Percentiles rank a stretch among this genome's conserved stretches.
Evolutionary conservation across 202 grass and related monocot genomes (phyloP).

Genomic region (Panicum virgatum): DNA sequence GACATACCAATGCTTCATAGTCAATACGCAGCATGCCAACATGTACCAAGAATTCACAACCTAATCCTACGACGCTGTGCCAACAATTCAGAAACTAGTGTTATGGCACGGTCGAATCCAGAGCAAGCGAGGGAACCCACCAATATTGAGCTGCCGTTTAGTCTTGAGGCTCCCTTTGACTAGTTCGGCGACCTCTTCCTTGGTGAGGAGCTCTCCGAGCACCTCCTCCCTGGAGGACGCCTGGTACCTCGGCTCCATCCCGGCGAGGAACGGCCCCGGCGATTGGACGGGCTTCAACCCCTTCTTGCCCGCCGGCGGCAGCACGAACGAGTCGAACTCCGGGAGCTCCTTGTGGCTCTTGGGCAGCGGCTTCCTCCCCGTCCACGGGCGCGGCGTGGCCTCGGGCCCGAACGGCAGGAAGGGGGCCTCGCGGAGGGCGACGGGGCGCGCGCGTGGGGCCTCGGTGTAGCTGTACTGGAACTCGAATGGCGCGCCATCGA

Average conservation of each 20-base stretch:
- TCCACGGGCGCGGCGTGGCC: constrained; percentile 81
- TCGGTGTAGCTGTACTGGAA: constrained; percentile 99
- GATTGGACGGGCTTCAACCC: constrained; percentile 81
- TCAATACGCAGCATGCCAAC: too few relatives aligned
- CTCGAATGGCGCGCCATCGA: constrained; percentile 82
- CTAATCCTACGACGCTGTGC: background rate
- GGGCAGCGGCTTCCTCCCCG: constrained; percentile 70
- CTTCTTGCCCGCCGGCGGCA: constrained; percentile 75
- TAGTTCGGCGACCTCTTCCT: constrained; percentile 61
- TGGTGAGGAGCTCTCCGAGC: constrained; percentile 76
- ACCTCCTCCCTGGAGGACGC: constrained; percentile 69
- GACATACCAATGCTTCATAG: background rate
- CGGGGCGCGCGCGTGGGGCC: constrained; percentile 60
- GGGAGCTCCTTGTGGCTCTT: constrained; percentile 84
- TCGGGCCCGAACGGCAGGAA: constrained; percentile 83
- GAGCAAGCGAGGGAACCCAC: constrained; percentile 37
- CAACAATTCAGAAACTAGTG: too few relatives aligned
- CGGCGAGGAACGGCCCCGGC: constrained; percentile 73
- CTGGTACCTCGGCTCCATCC: constrained; percentile 73
- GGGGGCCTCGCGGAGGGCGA: constrained; percentile 67
- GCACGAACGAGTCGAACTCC: constrained; percentile 91
- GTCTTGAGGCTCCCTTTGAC: constrained; percentile 64
- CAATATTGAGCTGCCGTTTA: constrained; percentile 79
- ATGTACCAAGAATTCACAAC: too few relatives aligned
- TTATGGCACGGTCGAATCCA: background rate